These are phyloP conservation scores for Plantago coronopus DNA, from an alignment of 305 asterid genomes.

Conservation along the genomic window DNA sequence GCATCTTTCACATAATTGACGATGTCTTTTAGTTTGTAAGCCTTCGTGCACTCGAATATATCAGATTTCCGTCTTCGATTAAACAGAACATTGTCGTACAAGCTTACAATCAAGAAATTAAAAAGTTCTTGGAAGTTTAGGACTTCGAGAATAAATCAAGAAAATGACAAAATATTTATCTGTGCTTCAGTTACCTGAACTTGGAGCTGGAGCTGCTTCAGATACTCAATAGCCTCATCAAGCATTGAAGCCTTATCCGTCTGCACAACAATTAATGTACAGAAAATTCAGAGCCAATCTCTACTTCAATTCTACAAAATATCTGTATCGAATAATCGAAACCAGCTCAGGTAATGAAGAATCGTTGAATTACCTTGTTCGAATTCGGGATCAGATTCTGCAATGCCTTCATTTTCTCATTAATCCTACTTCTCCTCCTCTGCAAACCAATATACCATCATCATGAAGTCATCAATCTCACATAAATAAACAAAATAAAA, in stretches of 20 bases:
- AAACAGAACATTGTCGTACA: neutral
- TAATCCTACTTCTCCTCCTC: conserved; percentile 83
- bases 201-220: conserved; percentile 86
- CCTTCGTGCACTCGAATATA: too few relatives aligned
- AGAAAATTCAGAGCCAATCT: neutral
- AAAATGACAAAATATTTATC: too few relatives aligned
- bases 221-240: conserved; percentile 78
- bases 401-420: conserved; percentile 80
- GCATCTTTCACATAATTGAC: too few relatives aligned
- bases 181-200: conserved; percentile 48
- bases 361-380: conserved; percentile 45
- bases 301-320: neutral
- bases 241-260: conserved; percentile 91
- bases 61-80: too few relatives aligned
- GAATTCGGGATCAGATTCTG: conserved; percentile 78
- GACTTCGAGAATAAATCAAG: too few relatives aligned
- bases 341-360: neutral
- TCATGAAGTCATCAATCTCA: neutral
- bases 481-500: neutral
- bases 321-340: neutral
- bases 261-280: conserved; percentile 26
- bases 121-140: too few relatives aligned
- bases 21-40: too few relatives aligned
- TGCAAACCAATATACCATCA: conserved; percentile 26
- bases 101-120: neutral